Base-by-base conservation (phyloP, 306 rosid species). In the Gillenia trifoliata region DNA sequence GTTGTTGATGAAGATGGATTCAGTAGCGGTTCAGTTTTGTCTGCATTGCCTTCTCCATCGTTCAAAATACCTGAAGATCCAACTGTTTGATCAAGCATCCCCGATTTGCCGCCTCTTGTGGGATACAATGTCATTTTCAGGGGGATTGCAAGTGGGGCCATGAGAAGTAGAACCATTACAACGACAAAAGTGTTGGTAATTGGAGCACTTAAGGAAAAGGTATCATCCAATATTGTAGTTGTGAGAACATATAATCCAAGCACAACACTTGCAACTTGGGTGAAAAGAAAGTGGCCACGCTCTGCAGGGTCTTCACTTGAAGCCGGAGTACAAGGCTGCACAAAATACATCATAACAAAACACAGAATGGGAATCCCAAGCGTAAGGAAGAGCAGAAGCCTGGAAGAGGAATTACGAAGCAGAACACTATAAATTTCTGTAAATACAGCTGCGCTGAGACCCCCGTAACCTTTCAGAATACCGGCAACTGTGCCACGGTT, bases 101-200 rank as follows among this genome's bases (percentile, higher is more conserved):
- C 89, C 34, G 77, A 5, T 38, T 34, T 71, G 57, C 59, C 17
- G 43, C 31, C 77, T 82, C 65, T 70, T 70, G 70, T 59, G 8
- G 85, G 89, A 67, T 70, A 86, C 36, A 89, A 23, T 49, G 96
- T 89, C 97, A 92, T 92, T 71, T 92, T 92, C 28, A 88, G 29
- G 65, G 97, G 97, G 75, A 92, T 78, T 36, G 87, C 85, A 75
- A 92, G 86, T 10, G 97, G 97, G 66, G 96, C 88, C 90, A 89
- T 68, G 70, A 92, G 86, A 71, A 92, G 91, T 22, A 92, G 82
- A 59, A 85, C 34, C 96, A 86, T 89, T 67, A 85, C 34, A 49
- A 66, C 68, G 26, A 92, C 49, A 75, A 92, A 63, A 66, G 75
- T 43, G 64, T 77, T 82, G 28, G 86, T 78, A 28, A 84, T 57